phyloP scores from a whole-genome alignment of 2,329 filamentous ascomycete genomes.

The Monilinia aucupariae region DNA sequence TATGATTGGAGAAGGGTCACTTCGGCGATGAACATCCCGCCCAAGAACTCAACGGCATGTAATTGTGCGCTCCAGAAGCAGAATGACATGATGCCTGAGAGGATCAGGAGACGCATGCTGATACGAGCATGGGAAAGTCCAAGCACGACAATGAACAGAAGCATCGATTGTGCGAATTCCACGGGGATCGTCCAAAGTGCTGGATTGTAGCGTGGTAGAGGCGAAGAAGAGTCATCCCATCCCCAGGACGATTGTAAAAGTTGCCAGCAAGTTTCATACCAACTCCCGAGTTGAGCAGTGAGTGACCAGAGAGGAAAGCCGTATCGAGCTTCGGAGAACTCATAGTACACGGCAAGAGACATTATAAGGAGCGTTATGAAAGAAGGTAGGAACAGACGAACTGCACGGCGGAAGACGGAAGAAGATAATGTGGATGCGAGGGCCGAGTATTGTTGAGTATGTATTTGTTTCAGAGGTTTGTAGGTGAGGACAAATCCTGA shows the following conservation, averaged over 20 bases:
- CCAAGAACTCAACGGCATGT: slow-evolving; percentile 40
- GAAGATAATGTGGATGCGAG: slow-evolving; percentile 41
- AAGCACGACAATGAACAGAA: slow-evolving; percentile 30
- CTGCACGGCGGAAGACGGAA: slow-evolving; percentile 43
- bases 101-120: slow-evolving; percentile 27
- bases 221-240: slow-evolving; percentile 21
- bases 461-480: slow-evolving; percentile 41
- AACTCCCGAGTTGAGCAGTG: slow-evolving; percentile 38
- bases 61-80: slow-evolving; percentile 30
- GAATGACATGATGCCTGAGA: slow-evolving; percentile 26
- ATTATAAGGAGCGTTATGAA: slow-evolving; percentile 41
- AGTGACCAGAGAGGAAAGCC: slow-evolving; percentile 37
- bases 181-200: slow-evolving; percentile 34
- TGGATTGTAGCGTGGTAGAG: slow-evolving; percentile 29
- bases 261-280: slow-evolving; percentile 41
- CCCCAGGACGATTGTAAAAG: slow-evolving; percentile 28
- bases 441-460: slow-evolving; percentile 37
- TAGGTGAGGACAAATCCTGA: slow-evolving; percentile 45
- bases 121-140: slow-evolving; percentile 28
- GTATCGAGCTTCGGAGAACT: slow-evolving; percentile 43
- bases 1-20: slow-evolving; percentile 38
- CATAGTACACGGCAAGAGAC: slow-evolving; percentile 42
- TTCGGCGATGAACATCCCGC: slow-evolving; percentile 44
- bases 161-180: slow-evolving; percentile 33
- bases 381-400: slow-evolving; percentile 44